Base-by-base conservation (phyloP, 1,284 basidiomycete genomes). In the Cutaneotrichosporon sp. region DNA sequence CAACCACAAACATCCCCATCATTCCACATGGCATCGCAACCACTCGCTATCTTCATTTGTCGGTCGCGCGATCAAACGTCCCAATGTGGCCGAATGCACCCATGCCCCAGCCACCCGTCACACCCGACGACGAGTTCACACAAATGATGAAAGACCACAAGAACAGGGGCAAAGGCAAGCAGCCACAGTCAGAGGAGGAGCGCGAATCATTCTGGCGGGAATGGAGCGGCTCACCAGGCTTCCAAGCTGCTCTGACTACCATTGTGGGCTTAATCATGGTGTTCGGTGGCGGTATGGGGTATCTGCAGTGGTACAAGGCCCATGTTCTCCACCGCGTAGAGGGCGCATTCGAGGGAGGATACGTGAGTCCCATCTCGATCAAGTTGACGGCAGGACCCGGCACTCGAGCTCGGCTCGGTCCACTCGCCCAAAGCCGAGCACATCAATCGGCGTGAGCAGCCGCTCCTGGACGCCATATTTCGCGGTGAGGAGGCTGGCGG, bases 241-340 rank as follows among this genome's bases (percentile, higher is more conserved):
- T 81, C 57, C 78, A 79, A 46, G 79, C 79, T 6, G 78, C 77
- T 14, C 66, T 81, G 36, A 79, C 79, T 2, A 81, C 78, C 1
- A 70, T 79, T 18, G 74, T 81, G 5, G 78, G 80, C 5, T 65
- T 80, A 13, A 73, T 73, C 2, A 76, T 79, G 67, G 76, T 80
- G 1, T 76, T 76, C 51, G 75, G 61, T 0, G 72, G 65, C 30
- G 90, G 91, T 60, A 81, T 89, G 16, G 85, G 84, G 13, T 91
- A 91, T 77, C 79, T 90, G 59, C 81, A 82, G 36, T 91, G 87
- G 88, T 92, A 92, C 81, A 91, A 92, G 80, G 85, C 85, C 69
- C 87, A 87, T 73, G 90, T 91, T 11, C 82, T 91, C n/a, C 81
- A 86, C 76, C 88, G 92, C 83, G 90, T 89, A 73, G 74, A 73